phyloP scores from a whole-genome alignment of 176 grass and related monocot genomes.

The Carex myosuroides region DNA sequence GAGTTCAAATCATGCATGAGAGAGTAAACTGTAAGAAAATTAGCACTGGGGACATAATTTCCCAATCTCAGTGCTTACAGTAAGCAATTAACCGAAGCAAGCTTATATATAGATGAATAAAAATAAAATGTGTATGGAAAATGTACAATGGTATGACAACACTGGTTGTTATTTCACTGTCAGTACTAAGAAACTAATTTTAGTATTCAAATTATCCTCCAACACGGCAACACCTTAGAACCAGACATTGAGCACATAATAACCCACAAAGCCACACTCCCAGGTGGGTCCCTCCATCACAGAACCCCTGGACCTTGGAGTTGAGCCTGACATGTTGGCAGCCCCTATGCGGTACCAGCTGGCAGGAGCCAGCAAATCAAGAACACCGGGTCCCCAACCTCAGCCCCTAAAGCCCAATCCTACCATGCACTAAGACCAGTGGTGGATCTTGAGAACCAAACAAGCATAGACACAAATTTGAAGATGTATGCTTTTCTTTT shows the following conservation, averaged over 20 bases:
- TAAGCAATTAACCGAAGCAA: neutral
- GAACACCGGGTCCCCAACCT: slow-evolving; percentile 67
- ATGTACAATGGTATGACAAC: neutral
- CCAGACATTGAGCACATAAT: slow-evolving; percentile 71
- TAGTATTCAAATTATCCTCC: neutral
- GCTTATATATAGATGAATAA: neutral
- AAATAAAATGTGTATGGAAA: neutral
- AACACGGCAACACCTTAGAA: slow-evolving; percentile 36
- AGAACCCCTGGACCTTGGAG: slow-evolving; percentile 58
- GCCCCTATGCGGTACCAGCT: slow-evolving; percentile 48
- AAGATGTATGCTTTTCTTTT: too few relatives aligned
- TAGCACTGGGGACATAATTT: neutral
- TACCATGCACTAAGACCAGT: neutral
- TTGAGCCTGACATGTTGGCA: slow-evolving; percentile 32
- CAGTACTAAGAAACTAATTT: neutral
- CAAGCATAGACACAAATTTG: too few relatives aligned
- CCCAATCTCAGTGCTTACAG: neutral
- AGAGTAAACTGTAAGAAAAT: neutral
- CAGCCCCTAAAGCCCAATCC: slow-evolving; percentile 45
- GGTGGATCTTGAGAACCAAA: too few relatives aligned
- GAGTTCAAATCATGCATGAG: neutral
- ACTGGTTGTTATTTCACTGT: neutral
- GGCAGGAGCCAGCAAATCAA: slow-evolving; percentile 57
- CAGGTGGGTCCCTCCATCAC: slow-evolving; percentile 37
- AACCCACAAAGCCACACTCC: slow-evolving; percentile 70